These are phyloP conservation scores for Actinomortierella wolfii DNA, from an alignment of 371 early-diverging fungal genomes.

Conservation along the genomic window DNA sequence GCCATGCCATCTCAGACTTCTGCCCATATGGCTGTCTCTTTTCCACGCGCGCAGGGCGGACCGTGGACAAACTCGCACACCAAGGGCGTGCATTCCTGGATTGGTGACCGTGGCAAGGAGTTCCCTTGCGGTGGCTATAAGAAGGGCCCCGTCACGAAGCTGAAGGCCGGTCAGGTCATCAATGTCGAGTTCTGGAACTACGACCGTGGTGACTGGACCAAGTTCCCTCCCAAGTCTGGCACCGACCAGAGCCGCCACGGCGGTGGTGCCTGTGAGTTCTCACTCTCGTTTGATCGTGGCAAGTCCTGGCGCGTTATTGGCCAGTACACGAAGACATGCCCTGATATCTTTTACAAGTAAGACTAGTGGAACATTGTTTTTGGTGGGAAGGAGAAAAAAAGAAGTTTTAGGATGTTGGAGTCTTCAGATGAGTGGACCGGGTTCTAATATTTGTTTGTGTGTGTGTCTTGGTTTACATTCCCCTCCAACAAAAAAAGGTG, in stretches of 20 bases:
- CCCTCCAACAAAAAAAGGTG: conserved; percentile 7
- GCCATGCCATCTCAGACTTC: conserved; percentile 13
- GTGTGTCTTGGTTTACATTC: neutral
- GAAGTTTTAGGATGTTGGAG: too few relatives aligned
- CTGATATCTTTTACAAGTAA: conserved; percentile 46
- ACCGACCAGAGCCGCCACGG: conserved; percentile 44
- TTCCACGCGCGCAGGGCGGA: conserved; percentile 39
- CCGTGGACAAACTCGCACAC: conserved; percentile 22
- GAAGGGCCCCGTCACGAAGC: conserved; percentile 28
- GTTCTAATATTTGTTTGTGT: neutral
- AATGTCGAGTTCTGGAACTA: conserved; percentile 40
- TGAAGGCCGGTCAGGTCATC: conserved; percentile 38
- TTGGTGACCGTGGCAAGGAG: conserved; percentile 31
- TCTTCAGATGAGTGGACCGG: too few relatives aligned
- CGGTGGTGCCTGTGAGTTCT: conserved; percentile 76
- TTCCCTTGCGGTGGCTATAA: conserved; percentile 41
- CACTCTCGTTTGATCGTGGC: conserved; percentile 67
- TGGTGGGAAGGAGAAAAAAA: too few relatives aligned
- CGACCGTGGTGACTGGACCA: conserved; percentile 13
- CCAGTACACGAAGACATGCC: conserved; percentile 41
- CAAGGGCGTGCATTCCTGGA: conserved; percentile 27
- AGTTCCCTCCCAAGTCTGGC: conserved; percentile 17
- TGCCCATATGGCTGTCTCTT: conserved; percentile 35
- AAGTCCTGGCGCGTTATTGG: conserved; percentile 64
- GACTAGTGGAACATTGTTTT: too few relatives aligned